Evolutionary conservation across 805 yeast species (phyloP), one percentile per base, ranked within the genome.

Genomic region (Scheffersomyces lignosus): DNA sequence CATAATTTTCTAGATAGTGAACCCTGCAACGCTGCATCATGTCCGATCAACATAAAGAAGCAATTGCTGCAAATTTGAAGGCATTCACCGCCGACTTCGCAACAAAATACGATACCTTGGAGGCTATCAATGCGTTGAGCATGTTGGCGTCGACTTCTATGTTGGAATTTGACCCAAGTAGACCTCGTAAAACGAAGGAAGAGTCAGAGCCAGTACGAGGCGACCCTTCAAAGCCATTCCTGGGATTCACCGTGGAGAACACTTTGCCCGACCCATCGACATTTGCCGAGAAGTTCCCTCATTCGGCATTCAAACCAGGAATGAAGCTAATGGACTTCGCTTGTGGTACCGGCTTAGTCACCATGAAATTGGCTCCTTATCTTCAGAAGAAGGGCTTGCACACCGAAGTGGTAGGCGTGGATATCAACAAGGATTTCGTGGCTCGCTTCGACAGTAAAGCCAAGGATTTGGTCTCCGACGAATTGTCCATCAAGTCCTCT

Each of bases 281-380:
- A 1, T 45, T 32, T 26, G 9, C 30, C 2, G 15, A 24, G 3
- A 17, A 37, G 10, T 33, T 29, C 26, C 50, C 53, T 3, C 27
- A 43, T 13, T 16, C 50, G 10, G 29, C 49, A 23, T 41, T 58
- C 40, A 47, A 40, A 32, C 56, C 54, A 2, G 56, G 54, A 5
- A 41, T 45, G 33, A 54, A 38, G 24, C 27, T 64, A 5, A 34
- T 70, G 31, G 75, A 70, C 43, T 70, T 70, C 48, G 74, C 73
- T 0, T 69, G 73, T 40, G 75, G 75, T 3, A 59, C 72, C 1
- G 75, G 74, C 0, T 37, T 64, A 6, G 52, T 67, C 13, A 57
- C 66, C 2, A 45, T 51, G 34, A 51, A 49, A n/a, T 33, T 68
- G 16, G 54, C 53, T 4, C 66, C 66, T 3, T 59, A 59, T 37